phyloP scores from a whole-genome alignment of 305 asterid species.

The Fraxinus sp. region DNA sequence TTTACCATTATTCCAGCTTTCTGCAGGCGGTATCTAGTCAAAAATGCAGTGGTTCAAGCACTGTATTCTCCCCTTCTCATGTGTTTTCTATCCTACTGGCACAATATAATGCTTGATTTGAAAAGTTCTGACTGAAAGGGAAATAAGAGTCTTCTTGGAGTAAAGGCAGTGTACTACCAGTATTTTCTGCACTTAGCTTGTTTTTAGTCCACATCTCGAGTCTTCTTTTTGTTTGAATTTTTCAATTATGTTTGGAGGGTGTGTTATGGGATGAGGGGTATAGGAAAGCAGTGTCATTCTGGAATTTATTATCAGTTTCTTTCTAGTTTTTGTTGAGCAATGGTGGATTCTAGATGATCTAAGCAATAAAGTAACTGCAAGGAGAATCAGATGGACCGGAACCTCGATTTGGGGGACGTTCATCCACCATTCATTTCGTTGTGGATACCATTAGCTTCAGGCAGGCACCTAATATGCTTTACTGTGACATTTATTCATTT shows the following conservation, averaged over 20 bases:
- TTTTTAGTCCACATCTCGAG: not conserved
- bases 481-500: conserved; percentile 64
- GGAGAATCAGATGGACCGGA: conserved; percentile 53
- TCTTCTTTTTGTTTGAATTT: not conserved
- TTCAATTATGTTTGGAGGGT: not conserved
- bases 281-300: not conserved
- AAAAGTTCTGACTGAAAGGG: conserved; percentile 17
- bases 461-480: conserved; percentile 74
- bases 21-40: not conserved
- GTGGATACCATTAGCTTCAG: conserved; percentile 49
- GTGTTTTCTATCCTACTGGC: conserved; percentile 23
- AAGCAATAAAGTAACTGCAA: conserved; percentile 29
- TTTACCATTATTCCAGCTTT: conserved; percentile 6
- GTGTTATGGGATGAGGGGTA: conserved; percentile 11
- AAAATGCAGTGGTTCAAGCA: conserved; percentile 2
- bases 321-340: conserved; percentile 25
- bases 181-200: conserved; percentile 7
- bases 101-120: conserved; percentile 24
- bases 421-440: conserved; percentile 55
- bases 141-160: conserved; percentile 16
- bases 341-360: conserved; percentile 27
- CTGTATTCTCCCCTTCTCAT: not conserved
- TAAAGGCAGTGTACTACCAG: not conserved
- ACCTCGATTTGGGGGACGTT: conserved; percentile 37
- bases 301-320: conserved; percentile 4